These are phyloP conservation scores for Sordariomycetes sp. DNA, from an alignment of 2,329 filamentous ascomycete species.

Conservation along the genomic window DNA sequence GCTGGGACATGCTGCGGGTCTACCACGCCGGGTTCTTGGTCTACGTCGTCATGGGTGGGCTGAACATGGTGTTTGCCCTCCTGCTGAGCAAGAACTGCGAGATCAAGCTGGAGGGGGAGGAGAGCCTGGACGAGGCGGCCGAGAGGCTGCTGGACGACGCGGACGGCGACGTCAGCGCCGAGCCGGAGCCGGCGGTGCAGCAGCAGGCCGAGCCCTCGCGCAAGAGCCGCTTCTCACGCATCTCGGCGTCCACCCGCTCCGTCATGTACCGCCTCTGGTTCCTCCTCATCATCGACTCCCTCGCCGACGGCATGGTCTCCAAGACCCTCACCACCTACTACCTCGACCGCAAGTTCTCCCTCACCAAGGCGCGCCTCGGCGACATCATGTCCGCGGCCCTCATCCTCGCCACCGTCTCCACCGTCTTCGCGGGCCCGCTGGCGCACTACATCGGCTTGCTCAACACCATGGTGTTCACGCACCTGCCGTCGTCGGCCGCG, in stretches of 20 bases:
- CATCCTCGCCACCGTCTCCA: slow-evolving; percentile 41
- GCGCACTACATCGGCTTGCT: slow-evolving; percentile 48
- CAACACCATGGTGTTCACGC: slow-evolving; percentile 55
- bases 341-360: slow-evolving; percentile 43
- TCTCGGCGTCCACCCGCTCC: slow-evolving; percentile 43
- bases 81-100: slow-evolving; percentile 41
- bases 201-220: slow-evolving; percentile 10
- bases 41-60: slow-evolving; percentile 43
- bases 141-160: slow-evolving; percentile 13
- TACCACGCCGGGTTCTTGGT: slow-evolving; percentile 49
- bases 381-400: slow-evolving; percentile 45
- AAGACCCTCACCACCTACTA: slow-evolving; percentile 49
- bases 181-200: background rate
- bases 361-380: slow-evolving; percentile 46
- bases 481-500: slow-evolving; percentile 50
- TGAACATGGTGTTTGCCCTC: slow-evolving; percentile 35
- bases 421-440: slow-evolving; percentile 46
- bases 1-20: slow-evolving; percentile 36
- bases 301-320: slow-evolving; percentile 56
- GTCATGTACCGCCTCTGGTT: slow-evolving; percentile 57
- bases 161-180: background rate
- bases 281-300: slow-evolving; percentile 51
- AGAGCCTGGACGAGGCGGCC: slow-evolving; percentile 7
- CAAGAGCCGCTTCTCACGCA: slow-evolving; percentile 34
- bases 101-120: slow-evolving; percentile 17